Evolutionary conservation across 2,329 filamentous ascomycete genomes (phyloP).

Genomic region (Rutstroemia sp.): DNA sequence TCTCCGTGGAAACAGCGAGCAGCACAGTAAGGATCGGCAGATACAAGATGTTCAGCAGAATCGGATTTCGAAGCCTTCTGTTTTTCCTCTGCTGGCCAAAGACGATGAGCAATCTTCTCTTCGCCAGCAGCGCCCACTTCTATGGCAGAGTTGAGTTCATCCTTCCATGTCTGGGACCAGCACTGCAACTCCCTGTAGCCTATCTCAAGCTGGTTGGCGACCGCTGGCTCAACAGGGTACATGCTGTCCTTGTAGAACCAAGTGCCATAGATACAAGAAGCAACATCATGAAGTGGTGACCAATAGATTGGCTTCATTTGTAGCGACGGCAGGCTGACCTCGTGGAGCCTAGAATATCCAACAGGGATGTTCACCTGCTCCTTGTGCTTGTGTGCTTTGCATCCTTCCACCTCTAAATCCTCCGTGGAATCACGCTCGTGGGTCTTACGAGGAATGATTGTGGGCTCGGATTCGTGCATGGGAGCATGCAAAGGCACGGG

Average conservation of each 20-base stretch:
- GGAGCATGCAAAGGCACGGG: not conserved
- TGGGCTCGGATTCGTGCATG: not conserved
- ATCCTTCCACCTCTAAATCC: slow-evolving; percentile 17
- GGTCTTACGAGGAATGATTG: not conserved
- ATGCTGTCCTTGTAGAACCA: slow-evolving; percentile 98
- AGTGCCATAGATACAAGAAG: slow-evolving; percentile 74
- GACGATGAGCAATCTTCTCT: slow-evolving; percentile 72
- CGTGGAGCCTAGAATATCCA: slow-evolving; percentile 81
- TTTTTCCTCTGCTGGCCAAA: slow-evolving; percentile 62
- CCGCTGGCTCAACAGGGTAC: slow-evolving; percentile 74
- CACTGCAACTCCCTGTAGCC: slow-evolving; percentile 81
- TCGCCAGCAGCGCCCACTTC: slow-evolving; percentile 86
- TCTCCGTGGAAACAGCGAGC: slow-evolving; percentile 53
- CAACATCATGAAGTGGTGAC: slow-evolving; percentile 86
- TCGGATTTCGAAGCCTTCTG: slow-evolving; percentile 28
- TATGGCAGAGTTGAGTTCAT: slow-evolving; percentile 83
- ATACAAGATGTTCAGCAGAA: slow-evolving; percentile 13
- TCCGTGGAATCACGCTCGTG: slow-evolving; percentile 16
- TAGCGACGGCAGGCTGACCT: slow-evolving; percentile 73
- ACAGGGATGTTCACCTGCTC: slow-evolving; percentile 60
- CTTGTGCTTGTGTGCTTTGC: slow-evolving; percentile 24
- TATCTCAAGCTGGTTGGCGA: slow-evolving; percentile 89
- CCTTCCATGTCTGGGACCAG: slow-evolving; percentile 87
- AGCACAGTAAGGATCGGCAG: slow-evolving; percentile 49
- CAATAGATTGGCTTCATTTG: slow-evolving; percentile 97